These are phyloP conservation scores for Apiospora phragmitis DNA, from an alignment of 2,329 filamentous ascomycete species.

Conservation along the genomic window DNA sequence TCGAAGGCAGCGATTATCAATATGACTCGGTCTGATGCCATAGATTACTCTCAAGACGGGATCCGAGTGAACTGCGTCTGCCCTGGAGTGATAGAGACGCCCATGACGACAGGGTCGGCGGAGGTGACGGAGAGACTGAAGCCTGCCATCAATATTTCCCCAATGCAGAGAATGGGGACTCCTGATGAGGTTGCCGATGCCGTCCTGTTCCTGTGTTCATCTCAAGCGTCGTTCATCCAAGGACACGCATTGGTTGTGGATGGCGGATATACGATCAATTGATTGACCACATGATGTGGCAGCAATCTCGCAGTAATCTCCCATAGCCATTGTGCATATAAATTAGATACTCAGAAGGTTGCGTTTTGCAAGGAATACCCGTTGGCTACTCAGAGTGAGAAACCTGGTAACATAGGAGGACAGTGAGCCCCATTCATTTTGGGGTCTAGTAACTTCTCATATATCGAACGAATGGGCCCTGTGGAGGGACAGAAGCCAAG, in stretches of 20 bases:
- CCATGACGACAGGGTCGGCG: conserved; percentile 42
- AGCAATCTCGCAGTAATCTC: neutral
- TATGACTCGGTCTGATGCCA: conserved; percentile 57
- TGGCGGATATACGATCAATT: conserved; percentile 53
- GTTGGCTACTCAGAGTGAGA: neutral
- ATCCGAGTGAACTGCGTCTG: conserved; percentile 41
- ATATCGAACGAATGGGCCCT: neutral
- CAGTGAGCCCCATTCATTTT: neutral
- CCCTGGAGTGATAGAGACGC: conserved; percentile 47
- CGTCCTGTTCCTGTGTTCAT: conserved; percentile 50
- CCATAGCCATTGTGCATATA: too few species aligned
- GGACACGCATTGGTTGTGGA: conserved; percentile 54
- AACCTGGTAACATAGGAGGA: neutral
- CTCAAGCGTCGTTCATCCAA: conserved; percentile 50
- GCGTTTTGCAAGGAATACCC: neutral
- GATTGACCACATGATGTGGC: neutral
- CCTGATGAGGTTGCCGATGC: conserved; percentile 50
- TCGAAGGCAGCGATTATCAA: conserved; percentile 60
- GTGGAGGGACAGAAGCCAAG: neutral
- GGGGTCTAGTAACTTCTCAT: neutral
- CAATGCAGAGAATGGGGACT: conserved; percentile 52
- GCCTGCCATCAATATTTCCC: conserved; percentile 45
- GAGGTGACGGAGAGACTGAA: conserved; percentile 40
- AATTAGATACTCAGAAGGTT: neutral
- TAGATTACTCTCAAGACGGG: conserved; percentile 51